These are phyloP conservation scores for Skeletonema marinoi DNA, from an alignment of 108 stramenopile species.

Conservation along the genomic window DNA sequence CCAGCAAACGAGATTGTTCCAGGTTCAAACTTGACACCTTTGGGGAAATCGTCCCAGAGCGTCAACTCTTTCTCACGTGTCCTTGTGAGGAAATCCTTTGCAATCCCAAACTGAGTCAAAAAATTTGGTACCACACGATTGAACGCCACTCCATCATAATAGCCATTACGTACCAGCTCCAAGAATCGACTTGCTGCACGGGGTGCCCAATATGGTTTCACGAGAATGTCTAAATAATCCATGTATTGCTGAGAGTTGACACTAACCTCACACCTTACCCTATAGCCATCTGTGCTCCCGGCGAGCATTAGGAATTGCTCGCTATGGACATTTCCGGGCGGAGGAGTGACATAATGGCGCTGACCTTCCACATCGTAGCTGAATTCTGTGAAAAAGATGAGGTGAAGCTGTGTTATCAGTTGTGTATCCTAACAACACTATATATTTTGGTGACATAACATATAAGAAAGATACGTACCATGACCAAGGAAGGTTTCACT, in stretches of 20 bases:
- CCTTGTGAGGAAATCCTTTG: constrained; percentile 10
- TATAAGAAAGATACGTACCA: neutral
- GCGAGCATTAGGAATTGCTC: constrained; percentile 27
- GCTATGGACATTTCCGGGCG: constrained; percentile 8
- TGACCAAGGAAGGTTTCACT: constrained; percentile 9
- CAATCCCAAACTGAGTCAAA: constrained; percentile 66
- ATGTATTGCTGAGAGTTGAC: constrained; percentile 13
- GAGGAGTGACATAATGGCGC: constrained; percentile 18
- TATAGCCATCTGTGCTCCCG: constrained; percentile 14
- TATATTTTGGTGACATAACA: neutral
- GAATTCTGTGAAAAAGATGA: constrained; percentile 10
- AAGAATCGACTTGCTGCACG: constrained; percentile 43
- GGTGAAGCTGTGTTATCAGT: neutral
- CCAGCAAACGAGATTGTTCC: constrained; percentile 45
- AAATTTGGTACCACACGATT: constrained; percentile 82
- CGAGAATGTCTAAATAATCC: constrained; percentile 33
- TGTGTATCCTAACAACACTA: neutral
- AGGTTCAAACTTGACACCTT: constrained; percentile 24
- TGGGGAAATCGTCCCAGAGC: constrained; percentile 38
- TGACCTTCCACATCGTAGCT: constrained; percentile 15
- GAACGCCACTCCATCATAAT: constrained; percentile 75
- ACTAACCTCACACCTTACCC: constrained; percentile 6
- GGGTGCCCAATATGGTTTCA: constrained; percentile 47
- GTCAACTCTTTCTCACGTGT: constrained; percentile 12
- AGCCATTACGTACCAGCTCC: constrained; percentile 30